Percentiles rank a stretch among this genome's conserved stretches.
phyloP scores from a whole-genome alignment of 192 early-diverging fungal species.

The Glomus cerebriforme region DNA sequence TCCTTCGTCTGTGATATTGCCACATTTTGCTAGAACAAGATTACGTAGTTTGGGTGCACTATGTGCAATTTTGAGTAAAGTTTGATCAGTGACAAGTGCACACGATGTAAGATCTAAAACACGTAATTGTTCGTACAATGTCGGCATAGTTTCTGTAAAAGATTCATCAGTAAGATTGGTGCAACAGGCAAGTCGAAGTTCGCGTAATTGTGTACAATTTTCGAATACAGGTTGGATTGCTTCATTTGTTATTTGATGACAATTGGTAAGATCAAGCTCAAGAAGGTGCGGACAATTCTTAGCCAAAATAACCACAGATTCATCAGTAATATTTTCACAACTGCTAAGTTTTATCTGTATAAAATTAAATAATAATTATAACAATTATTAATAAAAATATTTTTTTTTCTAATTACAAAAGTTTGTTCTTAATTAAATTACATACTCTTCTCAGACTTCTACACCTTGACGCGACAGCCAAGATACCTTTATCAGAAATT shows the following conservation, averaged over 20 bases:
- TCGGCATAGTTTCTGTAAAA: conserved; percentile 37
- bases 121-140: conserved; percentile 52
- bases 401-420: neutral
- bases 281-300: conserved; percentile 51
- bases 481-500: conserved; percentile 49
- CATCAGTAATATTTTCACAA: conserved; percentile 51
- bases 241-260: conserved; percentile 48
- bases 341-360: conserved; percentile 58
- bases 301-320: conserved; percentile 50
- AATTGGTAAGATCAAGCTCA: conserved; percentile 59
- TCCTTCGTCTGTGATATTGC: conserved; percentile 52
- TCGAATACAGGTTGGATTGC: conserved; percentile 48
- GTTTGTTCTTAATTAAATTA: conserved; percentile 12
- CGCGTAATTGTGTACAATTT: conserved; percentile 49
- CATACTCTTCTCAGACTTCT: conserved; percentile 53
- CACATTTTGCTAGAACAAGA: conserved; percentile 58
- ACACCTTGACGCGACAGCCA: conserved; percentile 48
- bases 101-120: conserved; percentile 56
- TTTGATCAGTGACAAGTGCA: conserved; percentile 49
- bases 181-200: conserved; percentile 49
- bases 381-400: neutral
- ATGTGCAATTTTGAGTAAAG: conserved; percentile 46
- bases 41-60: conserved; percentile 58
- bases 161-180: conserved; percentile 41
- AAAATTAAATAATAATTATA: conserved; percentile 3